Base-by-base conservation (phyloP, 176 grass and related monocot genomes). In the Tuctoria greenei region DNA sequence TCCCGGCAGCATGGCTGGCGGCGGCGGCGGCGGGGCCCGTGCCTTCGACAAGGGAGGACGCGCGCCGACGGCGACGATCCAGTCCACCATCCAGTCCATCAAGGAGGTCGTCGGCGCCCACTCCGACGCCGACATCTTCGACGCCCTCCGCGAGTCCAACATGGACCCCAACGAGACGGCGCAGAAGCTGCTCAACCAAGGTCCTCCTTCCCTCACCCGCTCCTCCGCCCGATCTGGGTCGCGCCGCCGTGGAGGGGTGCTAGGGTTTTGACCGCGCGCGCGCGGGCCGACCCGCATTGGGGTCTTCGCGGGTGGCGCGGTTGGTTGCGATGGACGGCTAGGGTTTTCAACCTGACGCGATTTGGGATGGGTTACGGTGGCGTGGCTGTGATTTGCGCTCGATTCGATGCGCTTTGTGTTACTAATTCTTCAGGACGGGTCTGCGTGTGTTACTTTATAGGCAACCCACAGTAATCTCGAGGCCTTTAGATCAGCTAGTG, bases 141-240 rank as follows among this genome's bases (percentile, higher is more conserved):
- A 83, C 64, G 73, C 81, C 58, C 84, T 98, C 18, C 88, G 81
- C 59, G 95, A 98, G 82, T 92, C 91, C 71, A 88, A 92, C 82
- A 98, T 94, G 91, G 89, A 98, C 82, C 91, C 91, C 55, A 89
- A 94, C 59, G 91, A 98, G 87, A 91, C 95, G 72, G 73, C 91
- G 20, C 91, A 98, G 86, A 94, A 82, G 61, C 88, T 98, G 64
- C 95, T 98, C 26, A 83, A 90, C 63, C 95, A 94, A 86, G 95
- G 95, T 94, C 11, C 17, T 86, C 15, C 17, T 17, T 55, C 11
- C 0, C 66, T 54, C 35, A 18, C 20, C 37, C 36, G 4, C 3
- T 17, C 23, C 7, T 54, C 61, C 61, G 12, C 25, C 61, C 67
- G 71, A 81, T 79, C 82, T 77, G 66, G 13, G 23, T 86, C 79